Evolutionary conservation across 495 filamentous ascomycete genomes (phyloP), one percentile per base, ranked within the genome.

Genomic region (Baudoinia panamericana): DNA sequence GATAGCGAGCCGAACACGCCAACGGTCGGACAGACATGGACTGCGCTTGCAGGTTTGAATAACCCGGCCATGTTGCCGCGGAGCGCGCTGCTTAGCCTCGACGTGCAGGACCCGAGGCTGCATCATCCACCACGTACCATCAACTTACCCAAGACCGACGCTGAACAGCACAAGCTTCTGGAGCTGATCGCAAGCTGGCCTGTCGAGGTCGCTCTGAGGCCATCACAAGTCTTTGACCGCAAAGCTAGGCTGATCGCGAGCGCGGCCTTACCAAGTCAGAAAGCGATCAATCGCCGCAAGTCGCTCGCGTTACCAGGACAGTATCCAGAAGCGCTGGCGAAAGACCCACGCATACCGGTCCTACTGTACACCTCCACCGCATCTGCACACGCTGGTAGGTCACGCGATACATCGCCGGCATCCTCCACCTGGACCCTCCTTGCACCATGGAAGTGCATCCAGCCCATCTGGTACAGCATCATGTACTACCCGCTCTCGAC

Each of bases 381-480:
- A 23, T 5, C 36, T 55, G 67, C 21, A 17, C 21, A 45, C 57
- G 11, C 44, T 52, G 25, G 53, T n/a, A 56, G n/a, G 11, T 13
- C 21, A 3, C 5, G 30, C 15, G 17, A 19, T 25, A 19, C 23
- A n/a, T 2, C n/a, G 4, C 63, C 65, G 8, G 56, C 60, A 1
- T 76, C 78, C 31, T 80, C 81, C 0, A 74, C 66, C 1, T 96
- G 87, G 86, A 92, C 81, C 1, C 51, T 97, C 1, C 67, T 96
- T 22, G 64, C 90, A 2, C 90, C 90, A 0, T 96, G 90, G 87
- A 88, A 85, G 53, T 93, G 84, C 48, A 78, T 95, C 21, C 59
- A 69, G 16, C 76, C 85, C 1, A 63, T 96, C 25, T 97, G 90
- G 90, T 82, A 88, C 52, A 70, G 73, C 12, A 52, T 97, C 10